These are phyloP conservation scores for Hemisphaericaspora nanyangensis DNA, from an alignment of 805 yeast genomes.

Conservation along the genomic window DNA sequence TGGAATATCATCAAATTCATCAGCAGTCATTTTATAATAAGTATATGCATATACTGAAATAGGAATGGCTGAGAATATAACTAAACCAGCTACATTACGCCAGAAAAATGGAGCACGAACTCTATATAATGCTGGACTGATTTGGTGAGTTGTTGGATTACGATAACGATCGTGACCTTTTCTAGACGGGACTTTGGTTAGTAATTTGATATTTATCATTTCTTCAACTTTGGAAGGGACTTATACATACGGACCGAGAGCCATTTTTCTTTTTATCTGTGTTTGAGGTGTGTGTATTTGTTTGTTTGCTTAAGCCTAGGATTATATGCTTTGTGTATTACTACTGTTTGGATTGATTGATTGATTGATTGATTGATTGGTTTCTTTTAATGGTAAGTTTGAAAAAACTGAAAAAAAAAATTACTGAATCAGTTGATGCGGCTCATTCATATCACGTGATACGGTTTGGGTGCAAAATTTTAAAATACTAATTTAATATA, in stretches of 20 bases:
- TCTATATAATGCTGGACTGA: conserved; percentile 91
- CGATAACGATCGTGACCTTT: conserved; percentile 43
- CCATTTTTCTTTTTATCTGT: neutral
- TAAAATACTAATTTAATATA: no score
- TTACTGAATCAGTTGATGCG: no score
- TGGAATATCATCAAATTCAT: conserved; percentile 88
- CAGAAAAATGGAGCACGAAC: conserved; percentile 86
- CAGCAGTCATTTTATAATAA: conserved; percentile 61
- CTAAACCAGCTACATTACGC: conserved; percentile 65
- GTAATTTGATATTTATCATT: conserved; percentile 4
- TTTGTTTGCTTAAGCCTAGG: no score
- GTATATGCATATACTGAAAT: conserved; percentile 64
- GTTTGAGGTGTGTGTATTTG: neutral
- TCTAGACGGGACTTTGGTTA: conserved; percentile 18
- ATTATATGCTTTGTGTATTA: no score
- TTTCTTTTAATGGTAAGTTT: no score
- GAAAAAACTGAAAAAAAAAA: no score
- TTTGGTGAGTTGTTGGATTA: conserved; percentile 70
- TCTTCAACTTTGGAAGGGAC: neutral
- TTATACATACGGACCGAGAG: neutral
- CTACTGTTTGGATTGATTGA: no score
- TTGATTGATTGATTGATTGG: no score
- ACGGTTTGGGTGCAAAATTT: no score
- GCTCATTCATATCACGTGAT: no score
- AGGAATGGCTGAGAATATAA: conserved; percentile 58